Conservation (phyloP, 129 eudicot genomes). For the Flaveria sonorensis region DNA sequence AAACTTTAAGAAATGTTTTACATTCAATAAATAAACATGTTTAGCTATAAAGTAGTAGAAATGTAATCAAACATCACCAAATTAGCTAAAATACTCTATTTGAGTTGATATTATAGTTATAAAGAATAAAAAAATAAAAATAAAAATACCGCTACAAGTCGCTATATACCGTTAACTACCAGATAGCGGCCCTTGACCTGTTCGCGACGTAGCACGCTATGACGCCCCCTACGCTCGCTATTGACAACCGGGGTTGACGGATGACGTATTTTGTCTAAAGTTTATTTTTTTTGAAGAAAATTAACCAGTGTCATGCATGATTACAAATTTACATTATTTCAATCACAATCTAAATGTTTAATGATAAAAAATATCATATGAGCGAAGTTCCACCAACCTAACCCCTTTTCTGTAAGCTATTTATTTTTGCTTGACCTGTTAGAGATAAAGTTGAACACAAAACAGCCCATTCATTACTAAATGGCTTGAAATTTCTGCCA, state of each 20-base stretch:
- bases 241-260: background rate
- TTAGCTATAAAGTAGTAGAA: too few relatives aligned
- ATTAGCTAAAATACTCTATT: too few relatives aligned
- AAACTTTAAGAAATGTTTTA: too few relatives aligned
- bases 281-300: background rate
- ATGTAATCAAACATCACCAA: too few relatives aligned
- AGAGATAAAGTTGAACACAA: background rate
- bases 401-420: background rate
- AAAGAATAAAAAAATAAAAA: too few relatives aligned
- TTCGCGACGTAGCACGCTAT: too few relatives aligned
- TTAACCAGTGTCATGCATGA: background rate
- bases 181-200: too few relatives aligned
- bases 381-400: background rate
- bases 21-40: too few relatives aligned
- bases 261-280: background rate
- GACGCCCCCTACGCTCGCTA: too few relatives aligned
- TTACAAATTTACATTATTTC: background rate
- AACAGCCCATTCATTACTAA: background rate
- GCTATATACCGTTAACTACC: too few relatives aligned
- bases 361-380: constrained; percentile 4
- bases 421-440: background rate
- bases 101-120: too few relatives aligned
- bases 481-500: background rate
- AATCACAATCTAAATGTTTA: background rate
- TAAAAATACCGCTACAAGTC: too few relatives aligned